phyloP scores from a whole-genome alignment of 805 yeast genomes.

The Ogataea polymorpha region DNA sequence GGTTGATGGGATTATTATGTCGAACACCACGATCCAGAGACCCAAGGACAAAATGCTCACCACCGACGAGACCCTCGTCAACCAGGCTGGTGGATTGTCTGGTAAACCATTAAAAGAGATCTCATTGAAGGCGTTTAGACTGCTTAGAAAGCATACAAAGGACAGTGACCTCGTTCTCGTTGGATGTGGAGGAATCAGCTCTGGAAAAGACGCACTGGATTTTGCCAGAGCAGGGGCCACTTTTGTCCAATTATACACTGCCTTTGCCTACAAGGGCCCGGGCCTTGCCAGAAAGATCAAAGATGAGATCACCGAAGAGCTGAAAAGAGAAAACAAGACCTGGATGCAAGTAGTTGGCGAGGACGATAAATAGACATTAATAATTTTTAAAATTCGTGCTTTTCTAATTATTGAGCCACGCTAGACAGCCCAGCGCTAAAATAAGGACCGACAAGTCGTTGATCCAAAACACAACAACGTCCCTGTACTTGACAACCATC shows the following conservation, averaged over 20 bases:
- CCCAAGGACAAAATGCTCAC: slow-evolving; percentile 58
- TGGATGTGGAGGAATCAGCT: slow-evolving; percentile 94
- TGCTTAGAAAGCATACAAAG: slow-evolving; percentile 73
- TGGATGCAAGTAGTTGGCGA: slow-evolving; percentile 80
- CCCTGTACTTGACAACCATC: slow-evolving; percentile 25
- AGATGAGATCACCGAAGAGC: slow-evolving; percentile 54
- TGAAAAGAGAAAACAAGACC: slow-evolving; percentile 70
- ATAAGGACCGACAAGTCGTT: slow-evolving; percentile 29
- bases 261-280: slow-evolving; percentile 91
- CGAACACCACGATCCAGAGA: slow-evolving; percentile 88
- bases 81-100: slow-evolving; percentile 82
- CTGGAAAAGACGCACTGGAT: slow-evolving; percentile 85
- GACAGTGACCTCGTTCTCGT: slow-evolving; percentile 70
- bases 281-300: slow-evolving; percentile 66
- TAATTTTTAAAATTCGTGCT: slow-evolving; percentile 1
- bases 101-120: slow-evolving; percentile 89
- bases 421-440: slow-evolving; percentile 23
- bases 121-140: slow-evolving; percentile 65
- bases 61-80: slow-evolving; percentile 37
- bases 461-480: slow-evolving; percentile 22
- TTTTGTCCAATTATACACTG: slow-evolving; percentile 82
- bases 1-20: slow-evolving; percentile 88
- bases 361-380: slow-evolving; percentile 37
- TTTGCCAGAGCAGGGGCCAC: slow-evolving; percentile 93
- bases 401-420: slow-evolving; percentile 8